Evolutionary conservation across 352 stramenopile genomes (phyloP), one percentile per base, ranked within the genome.

Genomic region (Phytophthora idaei): DNA sequence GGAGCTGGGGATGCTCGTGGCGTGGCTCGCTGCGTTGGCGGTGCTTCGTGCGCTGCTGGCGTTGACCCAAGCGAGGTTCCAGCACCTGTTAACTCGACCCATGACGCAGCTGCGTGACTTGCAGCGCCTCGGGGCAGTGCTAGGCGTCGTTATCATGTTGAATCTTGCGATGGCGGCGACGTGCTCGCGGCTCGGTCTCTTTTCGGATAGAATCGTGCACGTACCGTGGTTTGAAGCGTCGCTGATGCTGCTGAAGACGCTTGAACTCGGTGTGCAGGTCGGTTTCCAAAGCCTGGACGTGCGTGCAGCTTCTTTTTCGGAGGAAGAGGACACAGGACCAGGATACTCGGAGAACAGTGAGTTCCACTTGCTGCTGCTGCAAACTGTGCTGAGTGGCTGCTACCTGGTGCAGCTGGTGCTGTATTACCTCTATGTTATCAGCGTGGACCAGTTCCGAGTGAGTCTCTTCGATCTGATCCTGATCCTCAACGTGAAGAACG

Each of bases 401-500:
- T 90, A 93, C 59, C 61, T 93, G 51, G 69, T 89, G 60, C 83
- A 87, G 55, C 69, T 93, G 29, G 77, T 93, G 32, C 58, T 82
- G 48, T 93, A 93, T 70, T 92, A 93, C 49, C 66, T 92, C 47
- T 93, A 91, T 54, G 89, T 93, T 32, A 89, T 93, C 61, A 89
- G 85, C 44, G 74, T 91, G 34, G 83, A 92, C 65, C 80, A 92
- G 50, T 93, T 93, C 66, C 78, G 85, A 27, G 81, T 92, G 29
- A 91, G 81, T 36, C 82, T 93, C 45, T 77, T 92, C 32, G 85
- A 93, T 53, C 83, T 93, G 28, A 90, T 92, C 32, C 59, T 93
- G 53, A 89, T 93, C 41, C 55, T 93, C 17, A 92, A 90, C 32
- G 83, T 93, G n/a, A 93, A 93, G 66, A 92, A 89, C 34, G 83